Evolutionary conservation across 441 rosid genomes (phyloP).

Genomic region (California macrophylla): DNA sequence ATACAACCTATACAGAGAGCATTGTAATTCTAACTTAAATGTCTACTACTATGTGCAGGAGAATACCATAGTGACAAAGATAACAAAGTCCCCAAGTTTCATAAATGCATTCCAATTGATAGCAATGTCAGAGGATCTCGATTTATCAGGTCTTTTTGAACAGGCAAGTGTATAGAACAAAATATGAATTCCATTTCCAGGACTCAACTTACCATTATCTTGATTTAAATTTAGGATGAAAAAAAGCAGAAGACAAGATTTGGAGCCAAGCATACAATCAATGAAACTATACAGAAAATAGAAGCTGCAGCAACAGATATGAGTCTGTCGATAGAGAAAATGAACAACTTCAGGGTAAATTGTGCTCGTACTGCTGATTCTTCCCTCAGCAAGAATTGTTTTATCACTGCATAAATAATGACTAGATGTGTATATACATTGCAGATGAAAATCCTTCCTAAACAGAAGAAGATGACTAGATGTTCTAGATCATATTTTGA

Average conservation of each 20-base stretch:
- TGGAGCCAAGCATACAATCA: constrained; percentile 59
- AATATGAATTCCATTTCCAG: constrained; percentile 32
- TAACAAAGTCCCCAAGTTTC: constrained; percentile 38
- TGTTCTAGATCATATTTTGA: constrained; percentile 51
- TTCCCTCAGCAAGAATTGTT: background rate
- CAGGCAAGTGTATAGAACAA: constrained; percentile 33
- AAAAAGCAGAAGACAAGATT: constrained; percentile 52
- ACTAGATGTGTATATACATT: constrained; percentile 15
- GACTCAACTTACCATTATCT: constrained; percentile 8
- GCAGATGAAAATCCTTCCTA: constrained; percentile 67
- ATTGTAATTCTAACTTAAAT: background rate
- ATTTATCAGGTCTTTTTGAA: constrained; percentile 81
- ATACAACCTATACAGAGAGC: background rate
- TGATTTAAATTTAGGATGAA: constrained; percentile 38
- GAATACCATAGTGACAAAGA: constrained; percentile 30
- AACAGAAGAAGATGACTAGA: constrained; percentile 43
- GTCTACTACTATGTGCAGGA: constrained; percentile 34
- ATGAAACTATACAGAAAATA: constrained; percentile 72
- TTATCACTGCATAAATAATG: constrained; percentile 21
- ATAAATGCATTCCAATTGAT: constrained; percentile 84
- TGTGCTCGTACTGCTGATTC: constrained; percentile 34
- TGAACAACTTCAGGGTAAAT: constrained; percentile 45
- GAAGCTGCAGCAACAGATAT: constrained; percentile 73
- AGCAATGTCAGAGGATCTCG: constrained; percentile 86
- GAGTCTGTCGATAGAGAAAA: constrained; percentile 55